Conservation (phyloP, 2,329 filamentous ascomycete species). For the Fusarium sp. region DNA sequence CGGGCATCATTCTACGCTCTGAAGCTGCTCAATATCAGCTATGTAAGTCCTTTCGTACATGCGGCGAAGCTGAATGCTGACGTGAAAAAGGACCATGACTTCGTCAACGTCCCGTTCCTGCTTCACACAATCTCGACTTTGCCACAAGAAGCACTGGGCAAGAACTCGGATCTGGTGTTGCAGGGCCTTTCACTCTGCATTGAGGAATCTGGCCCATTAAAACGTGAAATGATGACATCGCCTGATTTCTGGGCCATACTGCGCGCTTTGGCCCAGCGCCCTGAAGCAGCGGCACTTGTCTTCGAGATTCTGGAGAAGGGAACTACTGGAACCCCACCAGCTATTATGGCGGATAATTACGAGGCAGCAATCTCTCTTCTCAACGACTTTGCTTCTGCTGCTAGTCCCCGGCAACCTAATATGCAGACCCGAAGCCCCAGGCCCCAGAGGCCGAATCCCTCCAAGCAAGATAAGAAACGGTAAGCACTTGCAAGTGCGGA, state of each 20-base stretch:
- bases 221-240: slow-evolving; percentile 94
- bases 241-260: slow-evolving; percentile 98
- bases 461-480: slow-evolving; percentile 47
- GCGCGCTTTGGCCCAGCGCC: slow-evolving; percentile 76
- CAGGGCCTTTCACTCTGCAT: slow-evolving; percentile 86
- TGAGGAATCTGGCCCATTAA: slow-evolving; percentile 79
- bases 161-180: slow-evolving; percentile 80
- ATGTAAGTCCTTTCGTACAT: slow-evolving; percentile 69
- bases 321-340: slow-evolving; percentile 78
- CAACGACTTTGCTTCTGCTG: slow-evolving; percentile 90
- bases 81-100: slow-evolving; percentile 79
- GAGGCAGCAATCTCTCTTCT: slow-evolving; percentile 86
- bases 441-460: slow-evolving; percentile 52
- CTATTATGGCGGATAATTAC: slow-evolving; percentile 96
- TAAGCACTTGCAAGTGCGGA: slow-evolving; percentile 15
- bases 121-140: slow-evolving; percentile 93
- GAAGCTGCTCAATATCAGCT: slow-evolving; percentile 83
- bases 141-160: slow-evolving; percentile 80
- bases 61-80: slow-evolving; percentile 34
- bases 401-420: slow-evolving; percentile 76
- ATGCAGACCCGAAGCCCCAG: slow-evolving; percentile 76
- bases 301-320: slow-evolving; percentile 90
- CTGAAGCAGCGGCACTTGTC: slow-evolving; percentile 80
- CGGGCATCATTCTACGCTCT: slow-evolving; percentile 90
- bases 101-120: slow-evolving; percentile 90